Evolutionary conservation across 2,329 filamentous ascomycete species (phyloP).

Genomic region (Alternaria infectoria): DNA sequence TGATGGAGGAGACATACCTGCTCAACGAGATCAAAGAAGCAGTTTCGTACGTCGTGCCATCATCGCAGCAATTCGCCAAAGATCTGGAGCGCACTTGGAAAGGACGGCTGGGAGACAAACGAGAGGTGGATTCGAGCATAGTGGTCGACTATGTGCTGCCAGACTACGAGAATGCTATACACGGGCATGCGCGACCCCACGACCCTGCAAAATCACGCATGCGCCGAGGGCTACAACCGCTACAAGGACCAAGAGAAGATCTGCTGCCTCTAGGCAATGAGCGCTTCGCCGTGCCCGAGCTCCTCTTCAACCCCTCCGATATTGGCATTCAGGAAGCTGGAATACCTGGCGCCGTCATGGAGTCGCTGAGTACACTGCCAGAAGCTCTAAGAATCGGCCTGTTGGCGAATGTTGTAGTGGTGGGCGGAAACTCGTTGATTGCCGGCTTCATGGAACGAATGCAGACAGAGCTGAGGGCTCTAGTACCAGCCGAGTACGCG

Average conservation of each 20-base stretch:
- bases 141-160: constrained; percentile 92
- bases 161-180: constrained; percentile 69
- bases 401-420: constrained; percentile 84
- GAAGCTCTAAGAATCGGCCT: constrained; percentile 83
- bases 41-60: constrained; percentile 79
- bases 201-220: constrained; percentile 69
- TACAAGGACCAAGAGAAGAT: constrained; percentile 69
- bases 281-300: constrained; percentile 86
- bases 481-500: constrained; percentile 41
- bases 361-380: constrained; percentile 76
- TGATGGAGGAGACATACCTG: constrained; percentile 91
- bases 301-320: constrained; percentile 86
- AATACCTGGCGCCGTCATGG: constrained; percentile 79
- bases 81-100: constrained; percentile 89
- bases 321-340: constrained; percentile 85
- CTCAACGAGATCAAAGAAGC: constrained; percentile 97
- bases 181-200: constrained; percentile 78
- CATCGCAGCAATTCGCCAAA: constrained; percentile 64
- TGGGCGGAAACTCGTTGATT: constrained; percentile 83
- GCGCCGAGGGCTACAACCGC: constrained; percentile 56
- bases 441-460: constrained; percentile 82
- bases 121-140: constrained; percentile 60
- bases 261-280: constrained; percentile 88
- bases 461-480: constrained; percentile 72
- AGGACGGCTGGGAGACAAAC: constrained; percentile 61